Base-by-base conservation (phyloP, 2,329 filamentous ascomycete genomes). In the Talaromyces sp. region DNA sequence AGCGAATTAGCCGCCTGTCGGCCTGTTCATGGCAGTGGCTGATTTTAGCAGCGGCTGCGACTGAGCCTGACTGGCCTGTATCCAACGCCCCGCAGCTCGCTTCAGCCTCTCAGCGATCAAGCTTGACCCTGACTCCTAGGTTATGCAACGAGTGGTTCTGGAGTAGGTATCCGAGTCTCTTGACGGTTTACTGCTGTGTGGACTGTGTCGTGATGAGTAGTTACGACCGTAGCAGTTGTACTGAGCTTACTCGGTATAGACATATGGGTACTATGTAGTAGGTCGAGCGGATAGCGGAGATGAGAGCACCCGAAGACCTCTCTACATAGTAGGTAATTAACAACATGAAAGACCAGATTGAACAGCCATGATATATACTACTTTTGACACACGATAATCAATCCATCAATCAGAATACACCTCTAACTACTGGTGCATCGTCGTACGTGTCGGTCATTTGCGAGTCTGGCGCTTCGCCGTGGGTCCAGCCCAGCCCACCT, bases 391-490 rank as follows among this genome's bases (percentile, higher is more conserved):
- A 52, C 19, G 33, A 31, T 52, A 25, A 50, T 50, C 47, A 17
- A 50, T 6, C 27, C 27, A 52, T 52, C 49, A 31, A 35, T 52
- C 49, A 52, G 27, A 3, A 52, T n/a, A 33, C 27, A 4, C 13
- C 15, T 50, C 13, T 27, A 22, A 17, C 45, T 7, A 8, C n/a
- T 19, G 41, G 10, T 49, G 45, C 45, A 25, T 27, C 31, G n/a
- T 56, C 10, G n/a, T 56, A 37, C 52, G 50, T 35, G 33, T 39
- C 31, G 25, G n/a, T 56, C 52, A 56, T 56, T 39, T 56, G 39
- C 60, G 41, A 43, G 49, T 62, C 47, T 47, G 61, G 62, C 62
- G 62, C 62, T 63, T 59, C 62, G 61, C 52, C 62, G 62, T 64
- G 62, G 62, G 60, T 52, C 60, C 60, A 62, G 52, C 60, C 60